These are phyloP conservation scores for Botrytis medusae DNA, from an alignment of 2,329 filamentous ascomycete genomes.

Conservation along the genomic window DNA sequence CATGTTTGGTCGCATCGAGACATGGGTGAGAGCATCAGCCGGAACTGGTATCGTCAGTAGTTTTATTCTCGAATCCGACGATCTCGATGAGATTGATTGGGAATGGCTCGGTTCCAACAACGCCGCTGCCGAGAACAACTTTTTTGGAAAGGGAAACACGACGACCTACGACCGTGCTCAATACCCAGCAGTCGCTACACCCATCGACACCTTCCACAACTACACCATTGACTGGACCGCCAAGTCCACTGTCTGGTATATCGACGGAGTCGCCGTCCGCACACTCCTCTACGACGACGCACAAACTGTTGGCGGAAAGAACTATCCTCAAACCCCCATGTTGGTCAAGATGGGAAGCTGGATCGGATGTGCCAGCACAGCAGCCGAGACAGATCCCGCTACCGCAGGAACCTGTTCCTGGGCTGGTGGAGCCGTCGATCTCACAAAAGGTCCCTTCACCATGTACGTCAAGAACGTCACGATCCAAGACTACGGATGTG, in stretches of 20 bases:
- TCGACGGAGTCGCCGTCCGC: slow-evolving; percentile 52
- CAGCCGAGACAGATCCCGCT: slow-evolving; percentile 46
- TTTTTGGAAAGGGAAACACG: slow-evolving; percentile 55
- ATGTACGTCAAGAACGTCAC: slow-evolving; percentile 53
- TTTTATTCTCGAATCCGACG: slow-evolving; percentile 51
- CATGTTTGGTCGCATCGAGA: slow-evolving; percentile 52
- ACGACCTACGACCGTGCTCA: slow-evolving; percentile 50
- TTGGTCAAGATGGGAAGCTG: slow-evolving; percentile 62
- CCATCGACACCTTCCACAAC: slow-evolving; percentile 52
- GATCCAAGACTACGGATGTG: slow-evolving; percentile 52
- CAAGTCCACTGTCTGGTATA: slow-evolving; percentile 57
- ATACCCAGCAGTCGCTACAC: slow-evolving; percentile 41
- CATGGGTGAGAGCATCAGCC: slow-evolving; percentile 48
- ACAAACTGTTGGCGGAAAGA: slow-evolving; percentile 49
- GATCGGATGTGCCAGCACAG: slow-evolving; percentile 40
- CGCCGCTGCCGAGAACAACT: slow-evolving; percentile 49
- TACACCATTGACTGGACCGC: slow-evolving; percentile 69
- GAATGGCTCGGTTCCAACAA: slow-evolving; percentile 42
- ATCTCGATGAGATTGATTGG: slow-evolving; percentile 56
- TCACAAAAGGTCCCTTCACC: slow-evolving; percentile 48
- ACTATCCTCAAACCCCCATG: slow-evolving; percentile 71
- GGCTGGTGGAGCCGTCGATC: slow-evolving; percentile 60
- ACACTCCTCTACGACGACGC: slow-evolving; percentile 49
- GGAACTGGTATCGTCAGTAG: slow-evolving; percentile 52
- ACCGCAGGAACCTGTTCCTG: slow-evolving; percentile 62